Evolutionary conservation across 352 stramenopile species (phyloP).

Genomic region (Phytopythium delawarense): DNA sequence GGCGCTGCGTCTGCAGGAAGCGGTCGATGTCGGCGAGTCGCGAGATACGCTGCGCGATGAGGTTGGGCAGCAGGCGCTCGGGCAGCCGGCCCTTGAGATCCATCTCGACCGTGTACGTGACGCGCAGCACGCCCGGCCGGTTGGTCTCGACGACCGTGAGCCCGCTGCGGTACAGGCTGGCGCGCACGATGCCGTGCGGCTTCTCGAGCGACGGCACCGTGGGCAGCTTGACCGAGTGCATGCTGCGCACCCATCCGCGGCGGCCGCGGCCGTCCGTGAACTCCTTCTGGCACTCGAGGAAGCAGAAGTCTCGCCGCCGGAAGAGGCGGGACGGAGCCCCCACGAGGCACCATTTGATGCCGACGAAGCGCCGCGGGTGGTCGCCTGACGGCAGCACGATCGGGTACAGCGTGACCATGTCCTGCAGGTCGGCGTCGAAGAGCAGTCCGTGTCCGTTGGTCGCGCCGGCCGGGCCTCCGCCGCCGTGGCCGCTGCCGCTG

Average conservation of each 20-base stretch:
- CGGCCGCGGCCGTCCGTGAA: conserved; percentile 59
- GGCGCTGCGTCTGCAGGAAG: conserved; percentile 70
- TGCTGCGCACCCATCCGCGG: conserved; percentile 47
- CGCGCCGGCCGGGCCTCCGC: neutral
- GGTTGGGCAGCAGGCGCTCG: conserved; percentile 52
- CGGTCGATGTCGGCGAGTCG: conserved; percentile 69
- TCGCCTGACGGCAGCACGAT: conserved; percentile 65
- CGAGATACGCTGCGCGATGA: conserved; percentile 65
- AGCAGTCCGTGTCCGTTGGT: conserved; percentile 47
- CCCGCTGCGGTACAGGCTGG: conserved; percentile 75
- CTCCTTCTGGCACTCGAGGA: conserved; percentile 84
- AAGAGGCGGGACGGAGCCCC: conserved; percentile 72
- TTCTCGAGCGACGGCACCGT: conserved; percentile 49
- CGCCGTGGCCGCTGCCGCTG: neutral
- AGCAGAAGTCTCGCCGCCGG: conserved; percentile 78
- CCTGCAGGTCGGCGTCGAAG: conserved; percentile 74
- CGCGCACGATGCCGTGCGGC: conserved; percentile 62
- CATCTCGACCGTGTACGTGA: conserved; percentile 84
- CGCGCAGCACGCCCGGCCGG: conserved; percentile 63
- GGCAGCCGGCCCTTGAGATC: conserved; percentile 81
- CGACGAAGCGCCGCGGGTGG: conserved; percentile 70
- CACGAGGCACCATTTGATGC: conserved; percentile 78
- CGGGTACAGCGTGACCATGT: conserved; percentile 70
- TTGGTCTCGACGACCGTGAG: conserved; percentile 74
- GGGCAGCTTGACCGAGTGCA: conserved; percentile 57